Evolutionary conservation across 305 asterid genomes (phyloP).

Genomic region (Fraxinus albicans): DNA sequence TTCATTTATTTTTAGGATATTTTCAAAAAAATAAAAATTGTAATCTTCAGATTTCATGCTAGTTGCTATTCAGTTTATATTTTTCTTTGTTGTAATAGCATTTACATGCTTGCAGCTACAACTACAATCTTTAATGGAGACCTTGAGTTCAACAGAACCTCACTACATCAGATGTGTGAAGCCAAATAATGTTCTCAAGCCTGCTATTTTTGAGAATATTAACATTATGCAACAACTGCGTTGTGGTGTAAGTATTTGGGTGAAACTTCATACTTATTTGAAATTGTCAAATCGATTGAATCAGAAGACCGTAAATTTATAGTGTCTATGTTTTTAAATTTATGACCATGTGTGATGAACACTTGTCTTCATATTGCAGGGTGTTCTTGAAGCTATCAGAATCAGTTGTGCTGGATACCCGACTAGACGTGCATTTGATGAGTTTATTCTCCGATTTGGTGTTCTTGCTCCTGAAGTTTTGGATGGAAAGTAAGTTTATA

Average conservation of each 20-base stretch:
- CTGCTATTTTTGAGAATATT: slow-evolving; percentile 88
- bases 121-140: slow-evolving; percentile 98
- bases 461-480: slow-evolving; percentile 98
- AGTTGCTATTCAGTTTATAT: slow-evolving; percentile 8
- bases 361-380: slow-evolving; percentile 41
- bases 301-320: background rate
- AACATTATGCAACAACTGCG: slow-evolving; percentile 95
- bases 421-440: slow-evolving; percentile 94
- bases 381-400: slow-evolving; percentile 99
- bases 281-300: slow-evolving; percentile 17
- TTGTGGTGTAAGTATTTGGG: slow-evolving; percentile 87
- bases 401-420: slow-evolving; percentile 99
- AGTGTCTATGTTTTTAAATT: background rate
- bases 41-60: slow-evolving; percentile 8
- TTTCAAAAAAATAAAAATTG: slow-evolving; percentile 2
- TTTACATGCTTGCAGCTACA: slow-evolving; percentile 71
- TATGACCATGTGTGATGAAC: slow-evolving; percentile 16
- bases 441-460: slow-evolving; percentile 98
- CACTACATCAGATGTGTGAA: slow-evolving; percentile 99
- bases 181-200: slow-evolving; percentile 93
- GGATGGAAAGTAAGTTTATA: slow-evolving; percentile 76
- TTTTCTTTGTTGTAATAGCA: slow-evolving; percentile 13
- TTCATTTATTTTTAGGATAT: background rate
- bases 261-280: slow-evolving; percentile 24
- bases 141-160: slow-evolving; percentile 92